Evolutionary conservation across 148 eudicot species (phyloP).

Genomic region (Nepenthes mirabilis): DNA sequence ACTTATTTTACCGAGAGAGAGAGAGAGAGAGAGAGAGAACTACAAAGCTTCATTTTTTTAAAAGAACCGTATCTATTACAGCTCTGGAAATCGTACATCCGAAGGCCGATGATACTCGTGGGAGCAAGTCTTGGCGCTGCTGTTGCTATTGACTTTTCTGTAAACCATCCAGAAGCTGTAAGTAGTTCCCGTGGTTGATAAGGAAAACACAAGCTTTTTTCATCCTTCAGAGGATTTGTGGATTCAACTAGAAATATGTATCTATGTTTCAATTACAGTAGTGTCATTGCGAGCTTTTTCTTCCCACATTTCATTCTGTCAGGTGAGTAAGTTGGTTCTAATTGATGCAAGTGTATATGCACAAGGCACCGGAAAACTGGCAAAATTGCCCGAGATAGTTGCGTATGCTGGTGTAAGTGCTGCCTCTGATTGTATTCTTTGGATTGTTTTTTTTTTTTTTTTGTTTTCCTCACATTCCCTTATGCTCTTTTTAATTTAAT

Average conservation of each 20-base stretch:
- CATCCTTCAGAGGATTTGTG: background rate
- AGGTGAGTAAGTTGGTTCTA: conserved; percentile 81
- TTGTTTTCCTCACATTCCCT: background rate
- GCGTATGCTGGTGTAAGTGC: conserved; percentile 88
- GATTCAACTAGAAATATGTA: background rate
- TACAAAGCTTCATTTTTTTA: too few relatives aligned
- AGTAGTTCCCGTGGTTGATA: conserved; percentile 18
- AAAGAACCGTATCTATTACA: conserved; percentile 12
- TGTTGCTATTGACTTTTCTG: conserved; percentile 73
- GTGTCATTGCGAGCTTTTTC: background rate
- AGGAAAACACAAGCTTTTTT: background rate
- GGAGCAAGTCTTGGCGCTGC: conserved; percentile 99
- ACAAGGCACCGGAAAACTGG: conserved; percentile 62
- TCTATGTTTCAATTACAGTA: background rate
- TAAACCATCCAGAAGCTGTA: conserved; percentile 79
- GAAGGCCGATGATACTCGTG: conserved; percentile 72
- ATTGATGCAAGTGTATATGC: conserved; percentile 92
- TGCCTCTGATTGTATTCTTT: background rate
- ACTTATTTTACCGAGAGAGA: too few relatives aligned
- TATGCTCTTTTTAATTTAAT: too few relatives aligned
- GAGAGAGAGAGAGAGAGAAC: too few relatives aligned
- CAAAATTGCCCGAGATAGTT: conserved; percentile 48
- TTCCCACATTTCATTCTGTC: conserved; percentile 2
- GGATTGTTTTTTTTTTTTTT: background rate
- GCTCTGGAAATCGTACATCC: conserved; percentile 82